phyloP scores from a whole-genome alignment of 305 asterid genomes.

The Withania somnifera region DNA sequence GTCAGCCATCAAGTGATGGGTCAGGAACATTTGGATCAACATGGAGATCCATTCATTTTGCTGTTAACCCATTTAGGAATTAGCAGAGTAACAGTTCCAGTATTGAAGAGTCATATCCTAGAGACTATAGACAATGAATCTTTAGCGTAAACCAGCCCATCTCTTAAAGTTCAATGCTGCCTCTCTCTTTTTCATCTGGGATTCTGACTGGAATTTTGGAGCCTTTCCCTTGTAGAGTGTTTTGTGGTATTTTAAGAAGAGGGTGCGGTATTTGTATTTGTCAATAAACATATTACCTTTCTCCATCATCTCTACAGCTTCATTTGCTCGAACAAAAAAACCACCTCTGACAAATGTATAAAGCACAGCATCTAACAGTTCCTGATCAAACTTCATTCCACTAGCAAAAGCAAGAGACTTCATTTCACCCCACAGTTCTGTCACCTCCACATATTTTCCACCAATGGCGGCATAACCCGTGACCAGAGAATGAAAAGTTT shows the following conservation, averaged over 20 bases:
- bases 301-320: constrained; percentile 78
- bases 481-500: constrained; percentile 80
- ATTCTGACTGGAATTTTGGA: constrained; percentile 71
- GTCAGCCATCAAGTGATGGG: neutral
- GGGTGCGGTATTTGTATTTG: constrained; percentile 69
- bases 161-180: constrained; percentile 64
- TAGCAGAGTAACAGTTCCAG: neutral
- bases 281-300: constrained; percentile 60
- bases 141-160: constrained; percentile 63
- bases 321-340: constrained; percentile 69
- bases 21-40: neutral
- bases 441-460: constrained; percentile 74
- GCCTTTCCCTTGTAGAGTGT: constrained; percentile 64
- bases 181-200: constrained; percentile 70
- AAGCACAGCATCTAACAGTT: constrained; percentile 77
- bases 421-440: constrained; percentile 95
- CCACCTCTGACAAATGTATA: constrained; percentile 88
- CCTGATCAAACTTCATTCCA: constrained; percentile 76
- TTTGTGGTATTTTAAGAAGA: constrained; percentile 75
- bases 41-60: neutral
- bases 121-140: neutral
- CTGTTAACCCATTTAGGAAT: neutral
- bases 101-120: neutral
- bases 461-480: constrained; percentile 81
- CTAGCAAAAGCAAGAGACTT: constrained; percentile 42